Evolutionary conservation across 495 filamentous ascomycete species (phyloP), one percentile per base, ranked within the genome.

Genomic region (Penicillium steckii): DNA sequence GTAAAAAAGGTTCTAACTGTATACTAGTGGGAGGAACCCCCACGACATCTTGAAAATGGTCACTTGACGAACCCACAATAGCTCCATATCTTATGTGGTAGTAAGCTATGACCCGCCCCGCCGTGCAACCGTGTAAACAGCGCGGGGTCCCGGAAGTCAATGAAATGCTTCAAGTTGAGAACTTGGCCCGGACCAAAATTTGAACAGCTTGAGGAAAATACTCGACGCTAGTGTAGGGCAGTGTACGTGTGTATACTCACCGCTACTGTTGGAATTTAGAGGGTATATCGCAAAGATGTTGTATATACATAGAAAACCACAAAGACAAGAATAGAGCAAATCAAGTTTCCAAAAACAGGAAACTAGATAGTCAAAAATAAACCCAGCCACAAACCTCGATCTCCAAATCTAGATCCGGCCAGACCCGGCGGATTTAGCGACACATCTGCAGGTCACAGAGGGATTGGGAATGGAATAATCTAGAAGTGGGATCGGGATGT

Each of bases 401-500:
- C 29, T 32, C 33, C n/a, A 19, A 15, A 37, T 37, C 33, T 37
- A 37, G 33, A 37, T 37, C 33, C 15, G 33, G 5, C 33, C 15
- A 37, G 33, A 5, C 33, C 33, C n/a, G 33, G 4, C 15, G 33
- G 33, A 7, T 37, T 32, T 12, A 32, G 29, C 29, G 33, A 13
- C n/a, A 4, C 6, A 33, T 5, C 22, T 43, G 19, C 19, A 22
- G 40, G 18, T 22, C 15, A 37, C 10, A 7, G 33, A 37, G 13
- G 13, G 33, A 15, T 37, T 15, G 4, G 33, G n/a, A 37, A 37
- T 37, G 33, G 15, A 37, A 37, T 37, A 45, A 29, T 58, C 46
- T 54, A 52, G 59, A 55, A 61, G 52, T 15, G 33, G 33, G 33
- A 4, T 15, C 13, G 33, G 13, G 18, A 4, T 37, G 33, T 15